Conservation (phyloP, 768 basidiomycete genomes). For the Russula foetens region DNA sequence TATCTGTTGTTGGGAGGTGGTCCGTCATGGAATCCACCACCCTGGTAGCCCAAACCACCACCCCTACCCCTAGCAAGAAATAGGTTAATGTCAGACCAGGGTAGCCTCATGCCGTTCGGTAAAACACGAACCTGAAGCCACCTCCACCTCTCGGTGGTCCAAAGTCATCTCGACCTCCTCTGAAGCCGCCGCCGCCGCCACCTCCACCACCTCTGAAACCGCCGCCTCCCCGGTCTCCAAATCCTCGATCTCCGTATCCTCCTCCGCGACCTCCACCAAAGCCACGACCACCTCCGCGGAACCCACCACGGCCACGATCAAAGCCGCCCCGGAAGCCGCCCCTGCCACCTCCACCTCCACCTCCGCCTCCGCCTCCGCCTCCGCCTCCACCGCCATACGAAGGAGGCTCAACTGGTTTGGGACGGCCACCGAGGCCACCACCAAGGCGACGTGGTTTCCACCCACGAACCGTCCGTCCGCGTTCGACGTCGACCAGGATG, state of each 20-base stretch:
- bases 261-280: constrained; percentile 25
- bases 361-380: constrained; percentile 29
- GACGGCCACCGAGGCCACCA: constrained; percentile 98
- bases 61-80: constrained; percentile 16
- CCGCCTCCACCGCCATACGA: constrained; percentile 27
- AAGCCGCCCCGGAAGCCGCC: constrained; percentile 31
- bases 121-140: constrained; percentile 22
- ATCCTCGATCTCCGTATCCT: constrained; percentile 28
- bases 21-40: constrained; percentile 20
- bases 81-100: background rate
- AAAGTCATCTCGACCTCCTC: constrained; percentile 24
- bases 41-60: constrained; percentile 20
- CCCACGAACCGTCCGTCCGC: constrained; percentile 93
- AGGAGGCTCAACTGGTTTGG: constrained; percentile 59
- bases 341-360: constrained; percentile 29
- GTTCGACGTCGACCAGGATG: constrained; percentile 96
- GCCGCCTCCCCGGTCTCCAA: constrained; percentile 22
- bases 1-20: constrained; percentile 39
- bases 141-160: constrained; percentile 24
- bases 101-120: background rate
- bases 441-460: constrained; percentile 97
- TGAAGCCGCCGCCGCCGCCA: constrained; percentile 22
- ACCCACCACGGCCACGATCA: constrained; percentile 24
- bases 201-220: constrained; percentile 22
- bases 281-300: constrained; percentile 27